Evolutionary conservation across 805 yeast species (phyloP).

Genomic region (Candida stauntonica): DNA sequence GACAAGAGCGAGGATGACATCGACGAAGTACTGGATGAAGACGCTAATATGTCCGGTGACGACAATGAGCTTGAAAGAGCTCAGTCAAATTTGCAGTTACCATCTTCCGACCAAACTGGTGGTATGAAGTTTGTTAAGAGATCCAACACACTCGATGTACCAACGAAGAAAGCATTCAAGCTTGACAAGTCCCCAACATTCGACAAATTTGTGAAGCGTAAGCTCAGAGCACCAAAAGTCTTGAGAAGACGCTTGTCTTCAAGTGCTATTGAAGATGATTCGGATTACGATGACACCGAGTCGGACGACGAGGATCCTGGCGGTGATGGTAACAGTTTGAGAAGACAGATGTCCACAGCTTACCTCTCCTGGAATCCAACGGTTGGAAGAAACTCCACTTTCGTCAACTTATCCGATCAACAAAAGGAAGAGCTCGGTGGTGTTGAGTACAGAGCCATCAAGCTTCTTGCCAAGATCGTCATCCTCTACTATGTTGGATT

Average conservation of each 20-base stretch:
- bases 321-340: conserved; percentile 25
- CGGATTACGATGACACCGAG: conserved; percentile 11
- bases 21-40: conserved; percentile 8
- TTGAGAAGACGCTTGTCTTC: conserved; percentile 27
- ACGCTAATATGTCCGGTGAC: conserved; percentile 8
- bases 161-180: conserved; percentile 20
- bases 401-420: conserved; percentile 71
- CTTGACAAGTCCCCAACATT: conserved; percentile 43
- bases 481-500: conserved; percentile 70
- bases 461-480: conserved; percentile 64
- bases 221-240: conserved; percentile 28
- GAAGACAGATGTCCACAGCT: conserved; percentile 45
- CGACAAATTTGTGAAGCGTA: conserved; percentile 36
- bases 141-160: conserved; percentile 45
- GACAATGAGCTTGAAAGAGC: conserved; percentile 27
- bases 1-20: background rate
- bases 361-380: conserved; percentile 91
- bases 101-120: conserved; percentile 33
- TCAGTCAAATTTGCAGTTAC: conserved; percentile 32
- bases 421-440: conserved; percentile 97
- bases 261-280: conserved; percentile 22
- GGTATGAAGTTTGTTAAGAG: conserved; percentile 37
- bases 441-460: conserved; percentile 89
- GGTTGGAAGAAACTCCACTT: conserved; percentile 88
- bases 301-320: conserved; percentile 32